Evolutionary conservation across 2,329 filamentous ascomycete species (phyloP), one percentile per base, ranked within the genome.

Genomic region (Xylaria sp.): DNA sequence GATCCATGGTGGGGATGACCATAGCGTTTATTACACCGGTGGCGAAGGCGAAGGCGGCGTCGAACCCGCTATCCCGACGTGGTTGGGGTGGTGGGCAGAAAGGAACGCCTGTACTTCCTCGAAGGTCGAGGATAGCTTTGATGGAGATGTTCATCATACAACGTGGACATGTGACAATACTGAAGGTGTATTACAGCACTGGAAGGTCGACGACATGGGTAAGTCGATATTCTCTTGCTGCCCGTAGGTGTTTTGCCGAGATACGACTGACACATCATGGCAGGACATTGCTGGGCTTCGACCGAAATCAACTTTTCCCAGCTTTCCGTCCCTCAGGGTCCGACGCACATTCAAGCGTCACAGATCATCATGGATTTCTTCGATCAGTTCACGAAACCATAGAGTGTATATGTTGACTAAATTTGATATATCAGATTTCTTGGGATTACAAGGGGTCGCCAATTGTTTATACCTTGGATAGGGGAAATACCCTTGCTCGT

Each of bases 341-440:
- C 82, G 1, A 80, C 81, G 5, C 78, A 81, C 45, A 81, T 85
- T 23, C 73, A 82, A 46, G 83, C 82, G 2, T 83, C 80, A 59
- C 76, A 78, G 34, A 78, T 85, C 36, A 79, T 84, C 23, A 80
- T 82, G 72, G 75, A 79, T 2, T 85, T 85, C 69, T 85, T 85
- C 69, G 78, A 81, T 62, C 72, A 70, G 28, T 80, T 78, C 56
- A 76, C 76, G 0, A 76, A 75, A 56, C 74, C 75, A 9, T 76
- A 39, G 59, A 41, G 23, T 25, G 8, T 57, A 56, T n/a, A 23
- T 28, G 25, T 8, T 3, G 15, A 15, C 34, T 55, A 7, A 30
- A 41, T n/a, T 28, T 9, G 6, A 18, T 61, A 25, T 39, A 52
- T 32, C 15, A 4, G 48, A 32, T 18, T 53, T 32, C 0, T 30